Evolutionary conservation across 805 yeast species (phyloP), one percentile per base, ranked within the genome.

Genomic region (Teunomyces gatunensis): DNA sequence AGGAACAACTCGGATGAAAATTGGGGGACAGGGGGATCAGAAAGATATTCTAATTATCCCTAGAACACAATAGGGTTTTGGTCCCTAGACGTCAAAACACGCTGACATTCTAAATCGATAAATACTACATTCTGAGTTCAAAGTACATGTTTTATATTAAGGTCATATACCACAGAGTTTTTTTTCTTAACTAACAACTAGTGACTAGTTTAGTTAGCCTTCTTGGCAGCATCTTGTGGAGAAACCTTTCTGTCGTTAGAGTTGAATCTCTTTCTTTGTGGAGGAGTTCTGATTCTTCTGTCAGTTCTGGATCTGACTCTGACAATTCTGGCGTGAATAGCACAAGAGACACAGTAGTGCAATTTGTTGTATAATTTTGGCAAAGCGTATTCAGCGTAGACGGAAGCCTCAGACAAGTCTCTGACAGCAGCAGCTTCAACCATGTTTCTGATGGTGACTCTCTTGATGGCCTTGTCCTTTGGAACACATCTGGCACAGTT

Each of bases 351-450:
- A 87, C 99, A 94, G 94, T 94, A 94, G 86, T 92, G 97, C 78
- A 92, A 85, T 85, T 94, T 94, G 89, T 94, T 88, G 95, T 92
- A 94, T 74, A 94, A 87, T 87, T 94, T 94, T 81, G 99, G 99
- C 70, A 94, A 82, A 72, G 96, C 98, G 84, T 94, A 94, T 84
- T 94, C 99, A 70, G 88, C 83, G 87, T 94, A 94, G 69, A 94
- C 98, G 54, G 97, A 91, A 69, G 99, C 99, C 81, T 94, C 99
- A 67, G 96, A 88, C 79, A 94, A 84, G 80, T 94, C 99, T 86
- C 99, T 91, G 74, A 94, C 96, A 71, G 99, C 94, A 76, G 99
- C 99, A 67, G 97, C 94, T 85, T 94, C 99, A 69, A 94, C 99
- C 92, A 94, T 94, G 96, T 94, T 94, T 84, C 97, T 89, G 88